These are phyloP conservation scores for Cryptococcus neoformans DNA, from an alignment of 1,284 basidiomycete genomes.

Conservation along the genomic window DNA sequence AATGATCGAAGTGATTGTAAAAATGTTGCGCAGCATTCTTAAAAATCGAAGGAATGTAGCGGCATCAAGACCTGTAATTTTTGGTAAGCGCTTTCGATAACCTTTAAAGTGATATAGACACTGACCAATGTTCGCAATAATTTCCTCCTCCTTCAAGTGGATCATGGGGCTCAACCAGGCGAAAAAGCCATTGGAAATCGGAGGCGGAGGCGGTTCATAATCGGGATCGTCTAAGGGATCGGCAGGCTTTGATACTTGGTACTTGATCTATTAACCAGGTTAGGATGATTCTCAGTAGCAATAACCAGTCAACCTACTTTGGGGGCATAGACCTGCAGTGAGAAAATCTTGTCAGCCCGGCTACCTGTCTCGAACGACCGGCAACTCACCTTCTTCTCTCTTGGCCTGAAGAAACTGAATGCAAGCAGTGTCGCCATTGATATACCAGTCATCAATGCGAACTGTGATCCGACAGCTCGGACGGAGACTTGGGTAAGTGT, in stretches of 20 bases:
- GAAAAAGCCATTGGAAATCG: slow-evolving; percentile 73
- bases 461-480: slow-evolving; percentile 76
- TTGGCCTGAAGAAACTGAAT: slow-evolving; percentile 71
- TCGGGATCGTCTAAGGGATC: slow-evolving; percentile 37
- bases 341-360: not conserved
- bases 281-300: not conserved
- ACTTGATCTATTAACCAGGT: slow-evolving; percentile 60
- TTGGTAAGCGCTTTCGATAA: not conserved
- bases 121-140: slow-evolving; percentile 77
- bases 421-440: slow-evolving; percentile 66
- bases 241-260: slow-evolving; percentile 55
- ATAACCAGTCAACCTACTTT: slow-evolving; percentile 49
- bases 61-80: slow-evolving; percentile 68
- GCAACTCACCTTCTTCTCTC: slow-evolving; percentile 58
- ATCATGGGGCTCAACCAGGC: slow-evolving; percentile 88
- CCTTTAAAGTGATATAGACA: not conserved
- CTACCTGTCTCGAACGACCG: not conserved
- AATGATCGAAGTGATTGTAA: slow-evolving; percentile 64
- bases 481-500: slow-evolving; percentile 53
- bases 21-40: slow-evolving; percentile 69
- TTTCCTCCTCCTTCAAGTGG: slow-evolving; percentile 77
- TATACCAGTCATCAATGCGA: slow-evolving; percentile 65
- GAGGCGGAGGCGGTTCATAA: slow-evolving; percentile 48
- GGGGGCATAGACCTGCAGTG: slow-evolving; percentile 42
- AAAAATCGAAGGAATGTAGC: slow-evolving; percentile 89